Evolutionary conservation across 306 rosid species (phyloP).

Genomic region (Trichosanthes cucumerina): DNA sequence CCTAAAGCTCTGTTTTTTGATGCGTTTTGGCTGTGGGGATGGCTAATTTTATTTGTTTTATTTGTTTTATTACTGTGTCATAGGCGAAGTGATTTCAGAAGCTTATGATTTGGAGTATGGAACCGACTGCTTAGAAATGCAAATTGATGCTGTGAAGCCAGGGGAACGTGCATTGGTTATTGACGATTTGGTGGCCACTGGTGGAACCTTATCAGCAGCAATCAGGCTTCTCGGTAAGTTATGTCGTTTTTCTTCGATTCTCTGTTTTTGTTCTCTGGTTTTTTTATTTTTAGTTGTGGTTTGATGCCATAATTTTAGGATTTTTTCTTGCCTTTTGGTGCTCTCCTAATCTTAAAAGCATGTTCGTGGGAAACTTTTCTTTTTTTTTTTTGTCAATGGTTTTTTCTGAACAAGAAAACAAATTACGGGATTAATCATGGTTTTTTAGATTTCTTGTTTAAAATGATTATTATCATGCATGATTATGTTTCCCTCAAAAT

Average conservation of each 20-base stretch:
- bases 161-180: constrained; percentile 79
- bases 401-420: neutral
- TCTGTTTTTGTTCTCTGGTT: neutral
- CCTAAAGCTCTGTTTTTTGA: neutral
- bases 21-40: neutral
- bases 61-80: neutral
- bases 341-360: neutral
- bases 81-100: constrained; percentile 81
- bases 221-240: constrained; percentile 71
- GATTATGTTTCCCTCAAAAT: neutral
- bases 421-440: neutral
- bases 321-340: neutral
- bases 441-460: neutral
- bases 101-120: constrained; percentile 82
- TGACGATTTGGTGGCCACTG: constrained; percentile 92
- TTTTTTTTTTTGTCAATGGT: neutral
- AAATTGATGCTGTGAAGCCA: constrained; percentile 65
- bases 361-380: neutral
- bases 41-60: neutral
- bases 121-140: constrained; percentile 82
- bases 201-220: constrained; percentile 92
- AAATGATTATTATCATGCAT: constrained; percentile 1
- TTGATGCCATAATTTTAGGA: neutral
- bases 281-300: neutral
- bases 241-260: neutral